Evolutionary conservation across 805 yeast species (phyloP), one percentile per base, ranked within the genome.

Genomic region (Saturnispora kantuleensis): DNA sequence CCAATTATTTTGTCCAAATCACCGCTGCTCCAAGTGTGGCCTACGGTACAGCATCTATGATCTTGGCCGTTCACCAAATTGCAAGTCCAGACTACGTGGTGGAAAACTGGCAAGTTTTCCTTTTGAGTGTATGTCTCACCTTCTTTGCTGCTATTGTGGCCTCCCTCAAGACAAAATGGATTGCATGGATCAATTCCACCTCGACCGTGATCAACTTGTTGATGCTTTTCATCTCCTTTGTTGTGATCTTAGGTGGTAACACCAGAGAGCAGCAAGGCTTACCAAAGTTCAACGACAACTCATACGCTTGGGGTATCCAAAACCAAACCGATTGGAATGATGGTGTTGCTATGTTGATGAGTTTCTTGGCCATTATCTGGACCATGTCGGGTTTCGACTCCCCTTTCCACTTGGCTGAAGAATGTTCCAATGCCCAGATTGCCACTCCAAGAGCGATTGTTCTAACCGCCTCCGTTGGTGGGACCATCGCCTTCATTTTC

Each of bases 331-430:
- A 76, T 15, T 79, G 74, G 69, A 80, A 82, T n/a, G 67, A 68
- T 41, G 84, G 84, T 45, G 66, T 78, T 41, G 71, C 80, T 26
- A 65, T 76, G 54, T 59, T 79, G 46, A 67, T 76, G 69, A 66
- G 77, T 5, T 77, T 77, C 59, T 57, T 76, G 55, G 78, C 81
- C n/a, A 79, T 73, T 32, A 74, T 76, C 47, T 77, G 82, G 82
- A 76, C 81, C 33, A 79, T 81, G 85, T 72, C 81, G 38, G 87
- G 86, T 18, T 82, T 78, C 56, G 87, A 81, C 56, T 76, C 84
- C 17, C 84, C 87, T 0, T 81, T 80, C 66, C 87, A 82, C 55
- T 65, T 81, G 48, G 70, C 84, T n/a, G 89, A 81, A 62, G 88
- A 81, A 55, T 75, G 81, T 52, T 63, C 78, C 41, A 79, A 80